These are phyloP conservation scores for Platanus orientalis DNA, from an alignment of 164 flowering plant genomes.

Conservation along the genomic window DNA sequence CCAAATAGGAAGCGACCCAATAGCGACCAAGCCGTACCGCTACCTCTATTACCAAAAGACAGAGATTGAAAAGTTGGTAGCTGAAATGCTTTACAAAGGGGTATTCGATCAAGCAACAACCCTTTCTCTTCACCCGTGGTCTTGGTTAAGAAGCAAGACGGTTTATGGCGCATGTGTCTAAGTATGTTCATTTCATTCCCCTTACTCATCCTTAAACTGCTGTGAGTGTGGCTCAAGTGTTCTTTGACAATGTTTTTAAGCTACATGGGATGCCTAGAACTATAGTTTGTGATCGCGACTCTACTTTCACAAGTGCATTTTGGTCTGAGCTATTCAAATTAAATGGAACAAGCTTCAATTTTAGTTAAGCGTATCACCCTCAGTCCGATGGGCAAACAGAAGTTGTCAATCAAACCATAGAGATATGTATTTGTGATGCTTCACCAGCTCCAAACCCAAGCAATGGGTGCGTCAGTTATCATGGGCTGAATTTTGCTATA, in stretches of 20 bases:
- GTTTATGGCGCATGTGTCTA: too few species aligned
- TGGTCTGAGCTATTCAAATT: background rate
- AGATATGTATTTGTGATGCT: conserved; percentile 7
- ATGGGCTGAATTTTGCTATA: conserved; percentile 14
- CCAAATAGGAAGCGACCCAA: too few species aligned
- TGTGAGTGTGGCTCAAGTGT: too few species aligned
- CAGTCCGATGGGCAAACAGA: conserved; percentile 12
- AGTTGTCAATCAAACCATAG: conserved; percentile 5
- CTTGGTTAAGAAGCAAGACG: too few species aligned
- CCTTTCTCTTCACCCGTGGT: too few species aligned
- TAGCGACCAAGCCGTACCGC: too few species aligned
- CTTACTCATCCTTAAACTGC: conserved; percentile 7
- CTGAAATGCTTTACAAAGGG: too few species aligned
- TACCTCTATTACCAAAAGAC: too few species aligned
- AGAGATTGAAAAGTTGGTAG: too few species aligned
- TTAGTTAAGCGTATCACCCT: conserved; percentile 4
- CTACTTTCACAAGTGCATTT: conserved; percentile 3
- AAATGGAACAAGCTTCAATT: background rate
- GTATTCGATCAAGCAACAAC: too few species aligned
- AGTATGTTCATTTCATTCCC: conserved; percentile 1
- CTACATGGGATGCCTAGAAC: conserved; percentile 8
- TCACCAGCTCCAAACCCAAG: background rate
- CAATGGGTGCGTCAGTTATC: background rate
- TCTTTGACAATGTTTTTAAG: too few species aligned
- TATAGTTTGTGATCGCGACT: conserved; percentile 6